Base-by-base conservation (phyloP, 352 stramenopile genomes). In the Pythium scleroteichum region DNA sequence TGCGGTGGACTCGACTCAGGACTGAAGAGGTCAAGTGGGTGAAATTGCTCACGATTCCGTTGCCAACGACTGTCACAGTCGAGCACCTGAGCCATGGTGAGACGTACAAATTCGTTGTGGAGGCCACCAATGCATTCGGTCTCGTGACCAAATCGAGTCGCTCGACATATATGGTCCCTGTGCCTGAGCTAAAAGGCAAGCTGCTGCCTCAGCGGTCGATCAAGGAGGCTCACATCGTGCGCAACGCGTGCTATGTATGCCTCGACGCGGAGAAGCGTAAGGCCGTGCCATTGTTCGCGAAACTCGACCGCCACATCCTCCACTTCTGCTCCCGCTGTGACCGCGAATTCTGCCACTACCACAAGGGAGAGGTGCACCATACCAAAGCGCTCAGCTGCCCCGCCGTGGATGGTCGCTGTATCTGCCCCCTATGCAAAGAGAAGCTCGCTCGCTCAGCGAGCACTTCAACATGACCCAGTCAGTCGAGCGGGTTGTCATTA, bases 101-200 rank as follows among this genome's bases (percentile, higher is more conserved):
- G 55, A 94, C 85, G 39, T 94, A 93, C 73, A 92, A 91, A 51
- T 85, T 94, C 54, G 75, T 88, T 12, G 85, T 94, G 5, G 79
- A 94, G 54, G 81, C 85, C 17, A 93, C 83, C 9, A 94, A 94
- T 59, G 65, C 77, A 24, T 94, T 94, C 49, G 85, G 85, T 0
- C 62, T 93, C 39, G 73, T 91, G 19, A 85, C 78, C 9, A 76
- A 73, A 46, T 94, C 85, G 17, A 90, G 82, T 38, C 81, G 81
- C 10, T 94, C 85, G 53, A 93, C 85, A 27, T 94, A 92, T 53
- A 92, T 94, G 85, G 85, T 92, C 9, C 82, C 82, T 1, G 70
- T 91, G 17, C 83, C 85, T 0, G 80, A 90, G 46, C 75, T 92
- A 22, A 88, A 84, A 53, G 84, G 76, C 5, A 85, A 85, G 33